Evolutionary conservation across 2,329 filamentous ascomycete genomes (phyloP).

Genomic region (Neospermospora avenae): DNA sequence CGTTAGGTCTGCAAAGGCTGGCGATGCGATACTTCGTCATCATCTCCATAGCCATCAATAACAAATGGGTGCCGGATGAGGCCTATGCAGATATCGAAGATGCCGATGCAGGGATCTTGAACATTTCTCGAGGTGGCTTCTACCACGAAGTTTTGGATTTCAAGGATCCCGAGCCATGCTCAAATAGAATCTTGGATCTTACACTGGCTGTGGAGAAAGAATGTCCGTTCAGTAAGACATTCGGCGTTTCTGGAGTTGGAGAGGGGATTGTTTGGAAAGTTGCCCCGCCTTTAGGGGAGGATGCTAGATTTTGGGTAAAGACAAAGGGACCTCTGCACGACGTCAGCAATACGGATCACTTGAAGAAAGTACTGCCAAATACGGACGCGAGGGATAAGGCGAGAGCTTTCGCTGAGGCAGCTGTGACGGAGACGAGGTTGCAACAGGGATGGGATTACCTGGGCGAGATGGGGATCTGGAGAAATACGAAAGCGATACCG

Average conservation of each 20-base stretch:
- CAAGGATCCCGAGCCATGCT: not conserved
- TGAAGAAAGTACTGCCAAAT: constrained; percentile 4
- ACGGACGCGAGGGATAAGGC: not conserved
- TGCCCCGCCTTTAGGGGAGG: constrained; percentile 15
- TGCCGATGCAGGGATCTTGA: constrained; percentile 16
- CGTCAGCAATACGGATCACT: constrained; percentile 7
- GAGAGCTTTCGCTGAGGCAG: constrained; percentile 16
- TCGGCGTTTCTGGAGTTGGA: constrained; percentile 21
- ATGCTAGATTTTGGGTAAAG: constrained; percentile 28
- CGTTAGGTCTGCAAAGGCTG: constrained; percentile 9
- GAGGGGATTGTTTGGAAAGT: constrained; percentile 32
- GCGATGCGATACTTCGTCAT: constrained; percentile 25
- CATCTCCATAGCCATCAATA: constrained; percentile 22
- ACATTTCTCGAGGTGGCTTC: constrained; percentile 25
- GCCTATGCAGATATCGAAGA: constrained; percentile 21
- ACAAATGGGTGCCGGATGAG: constrained; percentile 21
- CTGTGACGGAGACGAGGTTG: constrained; percentile 19
- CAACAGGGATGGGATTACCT: constrained; percentile 24
- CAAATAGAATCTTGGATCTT: constrained; percentile 10
- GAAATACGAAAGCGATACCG: constrained; percentile 2
- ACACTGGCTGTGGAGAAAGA: constrained; percentile 24
- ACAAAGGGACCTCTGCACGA: constrained; percentile 22
- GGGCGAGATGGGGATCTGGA: constrained; percentile 15
- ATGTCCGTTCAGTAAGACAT: constrained; percentile 27
- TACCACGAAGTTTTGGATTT: constrained; percentile 15